Conservation (phyloP, 257 asterid species). For the Solanum pennellii region DNA sequence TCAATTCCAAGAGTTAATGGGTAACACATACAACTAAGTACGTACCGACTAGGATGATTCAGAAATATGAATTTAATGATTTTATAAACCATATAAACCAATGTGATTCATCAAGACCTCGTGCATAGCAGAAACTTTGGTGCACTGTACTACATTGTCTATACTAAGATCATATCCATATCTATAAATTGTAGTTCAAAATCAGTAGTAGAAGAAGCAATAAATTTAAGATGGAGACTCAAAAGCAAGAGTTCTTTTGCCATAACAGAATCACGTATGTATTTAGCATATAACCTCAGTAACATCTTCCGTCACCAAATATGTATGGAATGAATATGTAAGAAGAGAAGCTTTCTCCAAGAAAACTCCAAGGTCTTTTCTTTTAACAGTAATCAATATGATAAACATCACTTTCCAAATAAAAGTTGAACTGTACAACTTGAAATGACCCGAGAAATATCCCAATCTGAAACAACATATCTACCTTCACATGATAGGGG, state of each 20-base stretch:
- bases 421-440: neutral
- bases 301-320: neutral
- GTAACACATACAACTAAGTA: neutral
- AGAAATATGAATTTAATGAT: neutral
- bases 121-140: neutral
- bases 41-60: neutral
- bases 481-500: neutral
- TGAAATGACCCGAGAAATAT: neutral
- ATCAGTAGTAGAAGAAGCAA: neutral
- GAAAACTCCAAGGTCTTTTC: neutral
- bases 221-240: neutral
- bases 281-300: neutral
- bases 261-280: neutral
- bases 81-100: neutral
- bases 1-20: neutral
- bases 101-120: neutral
- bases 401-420: neutral
- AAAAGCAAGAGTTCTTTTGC: neutral
- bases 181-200: neutral
- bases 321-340: neutral
- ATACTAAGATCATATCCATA: neutral
- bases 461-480: neutral
- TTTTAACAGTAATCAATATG: neutral
- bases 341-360: neutral
- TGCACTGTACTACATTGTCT: neutral